Base-by-base conservation (phyloP, 495 filamentous ascomycete genomes). In the Xylaria nigripes region DNA sequence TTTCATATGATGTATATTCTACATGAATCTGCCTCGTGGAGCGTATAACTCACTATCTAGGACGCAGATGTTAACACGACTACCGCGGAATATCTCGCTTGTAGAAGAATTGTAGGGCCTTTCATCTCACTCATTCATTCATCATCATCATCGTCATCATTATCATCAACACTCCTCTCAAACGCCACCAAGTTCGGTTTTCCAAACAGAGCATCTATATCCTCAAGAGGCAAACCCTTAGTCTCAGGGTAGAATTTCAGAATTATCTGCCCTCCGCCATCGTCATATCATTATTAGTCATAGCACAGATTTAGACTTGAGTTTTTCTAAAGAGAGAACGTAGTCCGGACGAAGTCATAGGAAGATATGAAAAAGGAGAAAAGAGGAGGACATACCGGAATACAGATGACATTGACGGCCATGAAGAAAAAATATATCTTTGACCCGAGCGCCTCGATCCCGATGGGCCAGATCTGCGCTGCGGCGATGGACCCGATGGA, bases 361-460 rank as follows among this genome's bases (percentile, higher is more conserved):
- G 9, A 42, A 22, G 40, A 1, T 15, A 8, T 12, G 25, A 1
- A 19, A 16, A 8, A 6, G 30, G 13, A 9, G 18, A 21, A 43
- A 48, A 30, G 7, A 32, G 12, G 0, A n/a, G 13, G 21, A 59
- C 69, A 56, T 61, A 74, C 72, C 0, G 76, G 70, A 10, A 78
- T 70, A 23, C 75, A 78, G 13, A 65, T 64, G 15, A 79, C 18
- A 60, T 81, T 81, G 21, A 80, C 68, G 12, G 68, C 63, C 72
- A 80, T 79, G 55, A 83, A 82, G 41, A 82, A 78, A 57, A 81
- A 78, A 58, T 81, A 81, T 2, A 80, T 79, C 34, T 73, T 76
- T n/a, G 74, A 74, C 0, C 78, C 78, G 7, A 81, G 70, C 22
- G 66, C 65, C 23, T 71, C 66, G 41, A 81, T 76, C 4, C 72